Evolutionary conservation across 1,139 yeast species (phyloP).

Genomic region (Pichia sp.): DNA sequence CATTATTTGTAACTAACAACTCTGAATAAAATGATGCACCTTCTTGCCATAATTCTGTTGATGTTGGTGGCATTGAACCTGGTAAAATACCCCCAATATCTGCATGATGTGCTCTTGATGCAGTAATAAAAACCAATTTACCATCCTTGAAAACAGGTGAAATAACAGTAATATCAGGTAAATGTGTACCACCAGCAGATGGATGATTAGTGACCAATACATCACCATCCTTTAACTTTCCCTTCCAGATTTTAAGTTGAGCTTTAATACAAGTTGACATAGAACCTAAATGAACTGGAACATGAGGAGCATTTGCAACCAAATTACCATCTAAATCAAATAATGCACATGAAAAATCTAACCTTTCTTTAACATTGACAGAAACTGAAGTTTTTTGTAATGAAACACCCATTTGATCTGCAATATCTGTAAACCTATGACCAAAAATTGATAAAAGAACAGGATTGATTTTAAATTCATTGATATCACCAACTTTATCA

Average conservation of each 20-base stretch:
- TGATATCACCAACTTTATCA: neutral
- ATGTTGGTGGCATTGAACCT: slow-evolving; percentile 59
- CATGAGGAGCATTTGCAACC: slow-evolving; percentile 60
- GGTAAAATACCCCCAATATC: slow-evolving; percentile 64
- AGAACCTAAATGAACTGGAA: slow-evolving; percentile 57
- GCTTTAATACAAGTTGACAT: slow-evolving; percentile 55
- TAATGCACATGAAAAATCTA: slow-evolving; percentile 57
- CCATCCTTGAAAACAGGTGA: slow-evolving; percentile 48
- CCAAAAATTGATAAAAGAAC: slow-evolving; percentile 53
- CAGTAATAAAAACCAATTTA: slow-evolving; percentile 49
- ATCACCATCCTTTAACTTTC: slow-evolving; percentile 47
- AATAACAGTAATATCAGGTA: slow-evolving; percentile 76
- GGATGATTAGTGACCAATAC: slow-evolving; percentile 54
- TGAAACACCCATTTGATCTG: slow-evolving; percentile 59
- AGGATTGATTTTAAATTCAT: slow-evolving; percentile 35
- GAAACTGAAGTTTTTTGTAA: slow-evolving; percentile 55
- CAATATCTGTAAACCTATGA: slow-evolving; percentile 56
- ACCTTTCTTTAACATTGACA: slow-evolving; percentile 53
- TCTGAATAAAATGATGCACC: slow-evolving; percentile 55
- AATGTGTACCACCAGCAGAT: slow-evolving; percentile 54
- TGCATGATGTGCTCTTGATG: slow-evolving; percentile 62
- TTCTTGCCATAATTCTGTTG: slow-evolving; percentile 55
- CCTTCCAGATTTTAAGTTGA: slow-evolving; percentile 45
- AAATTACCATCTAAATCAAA: slow-evolving; percentile 50
- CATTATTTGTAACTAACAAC: slow-evolving; percentile 47